Evolutionary conservation across 2,329 filamentous ascomycete genomes (phyloP).

Genomic region (Xylaria sp.): DNA sequence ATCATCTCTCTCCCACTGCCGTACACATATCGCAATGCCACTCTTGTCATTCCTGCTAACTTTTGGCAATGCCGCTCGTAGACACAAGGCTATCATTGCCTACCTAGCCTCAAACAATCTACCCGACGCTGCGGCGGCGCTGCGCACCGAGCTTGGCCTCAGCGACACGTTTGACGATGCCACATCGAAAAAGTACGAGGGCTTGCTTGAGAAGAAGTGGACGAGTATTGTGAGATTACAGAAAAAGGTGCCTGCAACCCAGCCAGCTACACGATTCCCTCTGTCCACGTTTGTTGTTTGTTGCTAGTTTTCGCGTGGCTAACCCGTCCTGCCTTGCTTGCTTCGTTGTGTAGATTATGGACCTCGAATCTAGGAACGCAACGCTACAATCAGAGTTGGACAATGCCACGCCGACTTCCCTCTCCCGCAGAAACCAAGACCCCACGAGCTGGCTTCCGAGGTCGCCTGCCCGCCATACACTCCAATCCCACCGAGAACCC

Average conservation of each 20-base stretch:
- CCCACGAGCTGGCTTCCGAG: conserved; percentile 88
- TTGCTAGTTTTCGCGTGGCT: conserved; percentile 7
- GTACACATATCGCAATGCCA: not conserved
- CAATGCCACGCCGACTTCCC: conserved; percentile 79
- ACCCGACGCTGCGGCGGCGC: conserved; percentile 72
- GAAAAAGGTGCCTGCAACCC: conserved; percentile 76
- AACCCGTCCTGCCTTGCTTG: conserved; percentile 9
- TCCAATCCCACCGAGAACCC: conserved; percentile 83
- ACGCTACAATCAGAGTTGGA: conserved; percentile 85
- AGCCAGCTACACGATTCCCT: not conserved
- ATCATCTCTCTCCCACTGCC: not conserved
- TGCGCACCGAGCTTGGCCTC: conserved; percentile 82
- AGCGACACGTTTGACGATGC: conserved; percentile 78
- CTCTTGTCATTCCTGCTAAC: conserved; percentile 13
- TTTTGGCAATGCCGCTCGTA: conserved; percentile 20
- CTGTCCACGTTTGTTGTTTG: not conserved
- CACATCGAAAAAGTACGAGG: conserved; percentile 94
- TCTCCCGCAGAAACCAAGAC: conserved; percentile 84
- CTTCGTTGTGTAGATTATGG: conserved; percentile 77
- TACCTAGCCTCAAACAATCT: conserved; percentile 83
- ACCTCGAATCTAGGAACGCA: conserved; percentile 81
- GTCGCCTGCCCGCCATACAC: conserved; percentile 80
- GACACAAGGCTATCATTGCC: conserved; percentile 90
- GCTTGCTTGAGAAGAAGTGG: conserved; percentile 97
- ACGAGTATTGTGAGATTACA: conserved; percentile 93